Evolutionary conservation across 2,329 filamentous ascomycete species (phyloP), one percentile per base, ranked within the genome.

Genomic region (Nemania sp.): DNA sequence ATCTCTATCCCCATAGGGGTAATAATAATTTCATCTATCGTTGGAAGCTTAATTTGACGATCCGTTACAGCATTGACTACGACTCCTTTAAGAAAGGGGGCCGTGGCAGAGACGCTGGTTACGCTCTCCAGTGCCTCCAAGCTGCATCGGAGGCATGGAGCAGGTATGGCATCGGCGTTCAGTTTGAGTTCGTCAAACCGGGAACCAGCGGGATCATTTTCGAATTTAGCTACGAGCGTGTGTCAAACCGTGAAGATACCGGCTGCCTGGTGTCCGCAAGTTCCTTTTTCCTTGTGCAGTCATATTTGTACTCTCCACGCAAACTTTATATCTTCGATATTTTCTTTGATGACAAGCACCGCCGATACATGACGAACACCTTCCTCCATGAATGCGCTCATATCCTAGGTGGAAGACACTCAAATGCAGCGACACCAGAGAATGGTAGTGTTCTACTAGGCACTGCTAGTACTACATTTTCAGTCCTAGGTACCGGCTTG

Each of bases 381-480:
- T 55, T 55, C 32, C 32, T 55, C 20, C 53, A 55, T 24, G 53
- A 55, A 13, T 3, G 8, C n/a, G 53, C 53, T 10, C 53, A 55
- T 55, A 41, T 55, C 22, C 11, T 55, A 26, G 53, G 53, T 11
- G 53, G 53, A 20, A 32, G 53, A 41, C 53, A 55, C n/a, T n/a
- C 41, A 7, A 5, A 41, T 18, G 32, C 53, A 24, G 20, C 8
- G 1, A 26, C 11, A 3, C 3, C 10, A 3, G 53, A 55, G 20
- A 32, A 55, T 24, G 27, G 32, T 2, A 41, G 32, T 2, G 53
- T 55, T 18, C 32, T 41, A 11, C 10, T 55, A 1, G 53, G 53
- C 10, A 2, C 0, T 20, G 32, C 53, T 1, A 41, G 41, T 18
- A 26, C 41, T 18, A 7, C 18, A 6, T 4, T 24, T 1, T 55